Evolutionary conservation across 306 rosid genomes (phyloP).

Genomic region (Prosopis cineraria): DNA sequence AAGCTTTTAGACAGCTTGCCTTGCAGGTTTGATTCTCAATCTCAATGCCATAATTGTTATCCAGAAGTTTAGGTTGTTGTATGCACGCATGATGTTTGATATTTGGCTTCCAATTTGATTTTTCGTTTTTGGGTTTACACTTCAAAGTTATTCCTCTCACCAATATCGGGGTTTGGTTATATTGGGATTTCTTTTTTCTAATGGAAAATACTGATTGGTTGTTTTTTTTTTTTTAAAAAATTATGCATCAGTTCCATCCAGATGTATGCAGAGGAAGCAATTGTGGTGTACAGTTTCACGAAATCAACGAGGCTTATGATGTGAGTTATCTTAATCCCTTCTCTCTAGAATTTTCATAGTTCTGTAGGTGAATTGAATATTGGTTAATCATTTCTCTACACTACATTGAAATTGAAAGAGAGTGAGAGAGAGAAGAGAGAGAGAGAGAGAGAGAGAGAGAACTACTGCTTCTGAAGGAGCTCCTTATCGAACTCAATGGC

Average conservation of each 20-base stretch:
- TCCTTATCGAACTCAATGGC: not conserved
- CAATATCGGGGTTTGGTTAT: not conserved
- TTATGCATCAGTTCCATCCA: slow-evolving; percentile 75
- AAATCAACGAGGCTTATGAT: slow-evolving; percentile 90
- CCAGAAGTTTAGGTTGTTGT: not conserved
- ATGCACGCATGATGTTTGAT: not conserved
- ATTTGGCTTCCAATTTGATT: not conserved
- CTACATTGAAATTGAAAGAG: not conserved
- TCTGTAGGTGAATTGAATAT: not conserved
- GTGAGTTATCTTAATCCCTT: slow-evolving; percentile 42
- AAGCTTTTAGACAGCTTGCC: slow-evolving; percentile 78
- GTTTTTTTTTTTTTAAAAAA: too few species aligned
- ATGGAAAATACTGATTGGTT: slow-evolving; percentile 5
- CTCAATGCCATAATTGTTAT: not conserved
- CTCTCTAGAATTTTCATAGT: not conserved
- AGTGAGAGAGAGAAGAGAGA: too few species aligned
- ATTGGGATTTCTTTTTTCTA: not conserved
- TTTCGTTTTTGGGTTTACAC: not conserved
- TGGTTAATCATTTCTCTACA: not conserved
- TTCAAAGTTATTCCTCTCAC: not conserved
- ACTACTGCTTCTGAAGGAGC: not conserved
- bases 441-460: not conserved
- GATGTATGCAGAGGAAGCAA: slow-evolving; percentile 85
- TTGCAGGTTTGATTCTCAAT: slow-evolving; percentile 49
- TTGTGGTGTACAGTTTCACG: slow-evolving; percentile 77